These are phyloP conservation scores for Pinus albicaulis DNA, from an alignment of 75 land plant genomes.

Conservation along the genomic window DNA sequence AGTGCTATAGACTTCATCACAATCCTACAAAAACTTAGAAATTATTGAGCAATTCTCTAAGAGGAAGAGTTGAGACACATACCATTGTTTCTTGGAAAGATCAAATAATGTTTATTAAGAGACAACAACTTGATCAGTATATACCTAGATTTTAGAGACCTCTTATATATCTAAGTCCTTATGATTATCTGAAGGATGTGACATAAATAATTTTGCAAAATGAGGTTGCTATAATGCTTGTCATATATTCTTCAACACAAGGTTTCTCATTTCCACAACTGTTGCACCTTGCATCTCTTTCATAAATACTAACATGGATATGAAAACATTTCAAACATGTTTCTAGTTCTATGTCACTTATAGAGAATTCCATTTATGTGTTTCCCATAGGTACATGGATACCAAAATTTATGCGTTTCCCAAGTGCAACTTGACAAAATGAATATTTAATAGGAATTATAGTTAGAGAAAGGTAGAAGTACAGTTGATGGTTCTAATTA, in stretches of 20 bases:
- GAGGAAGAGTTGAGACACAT: slow-evolving; percentile 98
- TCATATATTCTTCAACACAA: slow-evolving; percentile 65
- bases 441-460: too few relatives aligned
- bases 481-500: too few relatives aligned
- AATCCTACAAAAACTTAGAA: slow-evolving; percentile 41
- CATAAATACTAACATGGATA: slow-evolving; percentile 80
- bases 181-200: slow-evolving; percentile 75
- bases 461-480: too few relatives aligned
- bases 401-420: slow-evolving; percentile 40
- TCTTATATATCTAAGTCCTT: slow-evolving; percentile 76
- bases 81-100: slow-evolving; percentile 96
- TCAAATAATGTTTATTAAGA: slow-evolving; percentile 39
- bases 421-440: too few relatives aligned
- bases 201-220: slow-evolving; percentile 64
- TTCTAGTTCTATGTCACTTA: slow-evolving; percentile 58
- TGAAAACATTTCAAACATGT: slow-evolving; percentile 84
- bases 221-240: slow-evolving; percentile 75
- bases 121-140: slow-evolving; percentile 13
- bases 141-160: slow-evolving; percentile 9
- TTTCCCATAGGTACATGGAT: slow-evolving; percentile 82
- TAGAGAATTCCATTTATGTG: slow-evolving; percentile 57
- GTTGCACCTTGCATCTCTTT: slow-evolving; percentile 92
- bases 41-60: slow-evolving; percentile 70
- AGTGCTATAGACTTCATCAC: too few relatives aligned
- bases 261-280: slow-evolving; percentile 82